A percentile compares a stretch with the other conserved stretches of the same genome.
Conservation (phyloP, 352 stramenopile species). For the Globisporangium polare region DNA sequence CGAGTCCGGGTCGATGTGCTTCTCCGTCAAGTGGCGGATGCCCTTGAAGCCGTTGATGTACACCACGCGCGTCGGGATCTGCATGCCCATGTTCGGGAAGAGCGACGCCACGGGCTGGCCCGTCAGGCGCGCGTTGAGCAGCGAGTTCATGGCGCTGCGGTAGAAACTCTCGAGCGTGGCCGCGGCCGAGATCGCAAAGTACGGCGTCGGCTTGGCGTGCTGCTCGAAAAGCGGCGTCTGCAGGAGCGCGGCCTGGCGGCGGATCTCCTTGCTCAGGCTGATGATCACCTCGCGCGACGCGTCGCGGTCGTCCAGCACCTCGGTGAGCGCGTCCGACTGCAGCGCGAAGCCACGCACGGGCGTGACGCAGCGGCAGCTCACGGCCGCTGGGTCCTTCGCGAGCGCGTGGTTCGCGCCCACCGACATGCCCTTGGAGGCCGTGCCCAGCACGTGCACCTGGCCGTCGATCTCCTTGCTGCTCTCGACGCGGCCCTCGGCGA, state of each 20-base stretch:
- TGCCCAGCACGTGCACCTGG: slow-evolving; percentile 72
- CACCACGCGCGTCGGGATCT: slow-evolving; percentile 89
- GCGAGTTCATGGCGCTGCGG: slow-evolving; percentile 89
- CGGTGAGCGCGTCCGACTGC: slow-evolving; percentile 55
- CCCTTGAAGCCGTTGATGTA: slow-evolving; percentile 95
- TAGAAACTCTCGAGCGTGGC: slow-evolving; percentile 93
- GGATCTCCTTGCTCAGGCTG: slow-evolving; percentile 86
- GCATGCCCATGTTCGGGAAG: slow-evolving; percentile 94
- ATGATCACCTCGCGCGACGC: slow-evolving; percentile 84
- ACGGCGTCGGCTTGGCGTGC: slow-evolving; percentile 86
- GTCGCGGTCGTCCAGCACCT: slow-evolving; percentile 70
- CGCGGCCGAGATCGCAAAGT: slow-evolving; percentile 89
- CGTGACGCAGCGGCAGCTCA: slow-evolving; percentile 76
- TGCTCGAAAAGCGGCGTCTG: slow-evolving; percentile 89
- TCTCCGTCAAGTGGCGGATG: slow-evolving; percentile 81
- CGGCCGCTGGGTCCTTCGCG: slow-evolving; percentile 67
- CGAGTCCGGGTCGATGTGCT: slow-evolving; percentile 76
- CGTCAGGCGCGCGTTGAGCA: slow-evolving; percentile 86
- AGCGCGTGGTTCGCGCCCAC: slow-evolving; percentile 83
- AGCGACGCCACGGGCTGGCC: slow-evolving; percentile 72
- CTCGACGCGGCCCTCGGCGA: slow-evolving; percentile 62
- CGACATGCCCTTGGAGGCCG: slow-evolving; percentile 39
- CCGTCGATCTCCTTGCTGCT: slow-evolving; percentile 80
- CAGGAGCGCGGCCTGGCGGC: slow-evolving; percentile 78
- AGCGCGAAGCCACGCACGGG: slow-evolving; percentile 79